Evolutionary conservation across 1,284 basidiomycete genomes (phyloP), one percentile per base, ranked within the genome.

Genomic region (Butyriboletus appendiculatus): DNA sequence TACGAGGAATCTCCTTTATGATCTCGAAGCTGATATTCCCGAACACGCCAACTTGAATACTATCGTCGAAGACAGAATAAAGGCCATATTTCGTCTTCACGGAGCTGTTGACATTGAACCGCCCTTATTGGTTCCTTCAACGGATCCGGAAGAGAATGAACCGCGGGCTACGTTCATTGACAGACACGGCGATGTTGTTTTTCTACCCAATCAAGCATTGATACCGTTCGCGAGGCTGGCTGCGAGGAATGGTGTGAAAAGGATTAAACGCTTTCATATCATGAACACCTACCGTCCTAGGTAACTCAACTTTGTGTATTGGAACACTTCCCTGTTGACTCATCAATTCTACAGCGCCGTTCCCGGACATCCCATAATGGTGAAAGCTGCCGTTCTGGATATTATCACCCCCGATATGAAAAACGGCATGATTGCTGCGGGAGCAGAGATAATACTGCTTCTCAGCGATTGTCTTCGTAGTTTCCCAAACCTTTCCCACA

Each of bases 181-280:
- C 72, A 76, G 84, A 51, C 86, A 88, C 50, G 93, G 92, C 2
- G 90, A 94, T 59, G 76, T 94, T 1, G 88, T 96, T 3, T 81
- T 84, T 38, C 76, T 97, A 28, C 90, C 94, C 0, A 86, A 86
- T 55, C 88, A 92, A 56, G 82, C 87, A 14, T 76, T 96, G 14
- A 76, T 91, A 2, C 87, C 90, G 0, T 96, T 98, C 70, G 94
- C 95, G 10, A 80, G 94, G 44, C 77, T 92, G 39, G 93, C 93
- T 16, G 92, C 91, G 0, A 79, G 90, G 52, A 81, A 80, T 15
- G 83, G 83, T 45, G 81, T 85, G 46, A 84, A 82, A 61, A 78
- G 96, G 39, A 94, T 97, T 70, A 98, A 98, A 73, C 82, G 95
- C 16, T 97, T 90, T 73, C 90, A 94, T 70, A 86, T 96, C 33